phyloP scores from a whole-genome alignment of 2,329 filamentous ascomycete genomes.

The Ceratocystis variospora region DNA sequence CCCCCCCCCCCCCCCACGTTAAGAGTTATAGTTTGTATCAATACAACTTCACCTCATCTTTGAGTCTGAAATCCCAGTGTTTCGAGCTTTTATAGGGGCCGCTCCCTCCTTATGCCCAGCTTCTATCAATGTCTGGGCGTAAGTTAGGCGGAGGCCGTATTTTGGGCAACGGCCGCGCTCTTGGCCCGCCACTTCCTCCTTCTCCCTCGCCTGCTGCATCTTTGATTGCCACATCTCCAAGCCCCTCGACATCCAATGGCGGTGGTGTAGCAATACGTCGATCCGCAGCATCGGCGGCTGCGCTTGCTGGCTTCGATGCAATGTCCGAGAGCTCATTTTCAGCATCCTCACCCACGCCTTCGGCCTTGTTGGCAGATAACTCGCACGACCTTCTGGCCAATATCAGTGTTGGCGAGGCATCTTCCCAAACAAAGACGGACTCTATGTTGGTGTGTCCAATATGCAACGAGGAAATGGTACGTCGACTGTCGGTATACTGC shows the following conservation, averaged over 20 bases:
- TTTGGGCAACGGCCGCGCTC: slow-evolving; percentile 70
- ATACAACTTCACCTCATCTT: not conserved
- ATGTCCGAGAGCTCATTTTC: slow-evolving; percentile 31
- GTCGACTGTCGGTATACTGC: slow-evolving; percentile 19
- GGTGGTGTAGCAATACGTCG: not conserved
- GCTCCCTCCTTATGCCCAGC: slow-evolving; percentile 15
- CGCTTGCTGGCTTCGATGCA: not conserved
- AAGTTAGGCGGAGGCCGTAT: slow-evolving; percentile 87
- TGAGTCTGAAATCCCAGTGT: not conserved
- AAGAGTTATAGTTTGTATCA: not conserved
- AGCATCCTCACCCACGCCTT: slow-evolving; percentile 47
- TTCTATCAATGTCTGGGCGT: slow-evolving; percentile 55
- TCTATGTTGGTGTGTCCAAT: slow-evolving; percentile 84
- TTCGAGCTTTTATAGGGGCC: not conserved
- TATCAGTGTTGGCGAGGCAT: slow-evolving; percentile 52
- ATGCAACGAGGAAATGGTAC: slow-evolving; percentile 93
- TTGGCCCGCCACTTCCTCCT: slow-evolving; percentile 46
- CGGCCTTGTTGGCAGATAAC: slow-evolving; percentile 53
- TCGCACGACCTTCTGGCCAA: slow-evolving; percentile 68
- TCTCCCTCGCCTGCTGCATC: slow-evolving; percentile 31
- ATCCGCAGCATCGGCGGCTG: not conserved
- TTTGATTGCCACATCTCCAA: slow-evolving; percentile 14
- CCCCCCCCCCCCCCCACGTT: not conserved
- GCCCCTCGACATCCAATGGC: slow-evolving; percentile 9
- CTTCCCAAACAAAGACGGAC: slow-evolving; percentile 36